Conservation (phyloP, 1,284 basidiomycete genomes). For the Austropuccinia psidii region DNA sequence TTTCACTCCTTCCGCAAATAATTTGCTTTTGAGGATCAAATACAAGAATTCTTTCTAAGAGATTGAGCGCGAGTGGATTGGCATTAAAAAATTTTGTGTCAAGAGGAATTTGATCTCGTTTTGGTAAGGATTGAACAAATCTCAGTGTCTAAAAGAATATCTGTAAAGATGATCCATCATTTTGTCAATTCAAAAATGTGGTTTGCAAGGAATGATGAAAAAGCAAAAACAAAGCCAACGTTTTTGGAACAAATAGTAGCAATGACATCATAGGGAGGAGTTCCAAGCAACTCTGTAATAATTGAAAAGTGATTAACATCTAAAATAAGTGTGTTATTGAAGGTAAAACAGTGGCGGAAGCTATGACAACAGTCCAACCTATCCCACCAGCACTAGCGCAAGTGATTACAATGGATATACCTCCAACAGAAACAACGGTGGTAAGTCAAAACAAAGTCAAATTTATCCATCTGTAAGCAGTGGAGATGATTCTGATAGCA, state of each 20-base stretch:
- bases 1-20: slow-evolving; percentile 84
- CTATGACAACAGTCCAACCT: no score
- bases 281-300: slow-evolving; percentile 95
- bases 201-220: background rate
- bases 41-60: slow-evolving; percentile 97
- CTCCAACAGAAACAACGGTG: no score
- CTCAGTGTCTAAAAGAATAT: slow-evolving; percentile 70
- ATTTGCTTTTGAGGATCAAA: slow-evolving; percentile 97
- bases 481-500: no score
- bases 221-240: slow-evolving; percentile 53
- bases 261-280: slow-evolving; percentile 98
- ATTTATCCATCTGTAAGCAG: no score
- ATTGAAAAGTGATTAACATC: slow-evolving; percentile 99
- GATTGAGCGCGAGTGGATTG: slow-evolving; percentile 81
- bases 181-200: background rate
- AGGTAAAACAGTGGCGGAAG: slow-evolving; percentile 4
- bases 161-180: background rate
- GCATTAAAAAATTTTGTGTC: slow-evolving; percentile 82
- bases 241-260: slow-evolving; percentile 98
- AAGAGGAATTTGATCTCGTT: slow-evolving; percentile 91
- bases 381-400: no score
- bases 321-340: slow-evolving; percentile 46
- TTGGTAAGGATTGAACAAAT: slow-evolving; percentile 94
- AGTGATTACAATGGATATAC: no score
- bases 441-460: no score